Percentiles rank a stretch among this genome's conserved stretches.
phyloP scores from a whole-genome alignment of 306 rosid genomes.

The Gastrolobium villosum region DNA sequence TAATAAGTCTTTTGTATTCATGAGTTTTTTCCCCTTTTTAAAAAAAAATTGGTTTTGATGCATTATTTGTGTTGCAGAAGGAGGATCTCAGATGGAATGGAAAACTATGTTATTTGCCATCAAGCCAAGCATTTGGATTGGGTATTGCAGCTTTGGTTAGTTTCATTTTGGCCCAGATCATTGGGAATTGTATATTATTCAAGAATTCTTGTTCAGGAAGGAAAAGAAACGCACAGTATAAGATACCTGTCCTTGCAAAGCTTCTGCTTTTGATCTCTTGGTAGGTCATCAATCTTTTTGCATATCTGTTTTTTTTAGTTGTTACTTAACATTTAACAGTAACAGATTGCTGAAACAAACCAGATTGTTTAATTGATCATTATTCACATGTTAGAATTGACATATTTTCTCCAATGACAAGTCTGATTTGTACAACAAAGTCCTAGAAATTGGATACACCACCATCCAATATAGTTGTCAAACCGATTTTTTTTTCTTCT shows the following conservation, averaged over 20 bases:
- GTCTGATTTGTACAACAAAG: constrained; percentile 20
- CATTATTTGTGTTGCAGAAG: constrained; percentile 54
- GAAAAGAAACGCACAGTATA: constrained; percentile 55
- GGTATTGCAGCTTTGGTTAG: constrained; percentile 77
- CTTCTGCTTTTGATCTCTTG: constrained; percentile 74
- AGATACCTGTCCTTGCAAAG: constrained; percentile 55
- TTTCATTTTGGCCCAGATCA: constrained; percentile 64
- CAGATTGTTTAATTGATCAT: constrained; percentile 37
- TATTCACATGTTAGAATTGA: constrained; percentile 34
- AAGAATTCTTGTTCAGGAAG: constrained; percentile 54
- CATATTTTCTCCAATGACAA: neutral
- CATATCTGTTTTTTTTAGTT: constrained; percentile 37
- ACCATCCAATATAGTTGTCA: constrained; percentile 51
- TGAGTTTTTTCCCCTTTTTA: neutral
- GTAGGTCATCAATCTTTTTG: constrained; percentile 63
- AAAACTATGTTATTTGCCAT: constrained; percentile 71
- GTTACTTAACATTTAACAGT: constrained; percentile 35
- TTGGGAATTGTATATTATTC: constrained; percentile 63
- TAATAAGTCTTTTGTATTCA: neutral
- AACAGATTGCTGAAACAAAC: constrained; percentile 2
- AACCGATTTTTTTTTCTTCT: constrained; percentile 16
- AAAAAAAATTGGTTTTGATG: constrained; percentile 8
- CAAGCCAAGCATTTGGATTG: constrained; percentile 71
- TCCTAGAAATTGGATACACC: constrained; percentile 44
- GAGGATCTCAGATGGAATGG: constrained; percentile 79